These are phyloP conservation scores for Xylaria sp. DNA, from an alignment of 2,329 filamentous ascomycete species.

Conservation along the genomic window DNA sequence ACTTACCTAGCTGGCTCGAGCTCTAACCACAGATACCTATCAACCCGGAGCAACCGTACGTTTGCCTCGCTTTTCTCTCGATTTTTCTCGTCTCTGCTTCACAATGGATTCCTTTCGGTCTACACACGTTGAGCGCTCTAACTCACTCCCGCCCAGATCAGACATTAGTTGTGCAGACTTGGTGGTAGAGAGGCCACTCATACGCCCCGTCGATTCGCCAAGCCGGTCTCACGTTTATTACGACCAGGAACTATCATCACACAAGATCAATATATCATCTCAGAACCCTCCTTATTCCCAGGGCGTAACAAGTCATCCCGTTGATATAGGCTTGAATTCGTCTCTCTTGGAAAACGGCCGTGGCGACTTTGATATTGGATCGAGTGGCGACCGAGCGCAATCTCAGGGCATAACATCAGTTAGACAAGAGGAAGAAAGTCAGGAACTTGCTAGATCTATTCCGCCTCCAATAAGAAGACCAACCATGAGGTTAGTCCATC, in stretches of 20 bases:
- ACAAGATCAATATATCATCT: constrained; percentile 16
- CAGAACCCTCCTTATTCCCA: constrained; percentile 35
- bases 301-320: constrained; percentile 37
- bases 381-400: constrained; percentile 41
- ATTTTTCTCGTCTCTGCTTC: constrained; percentile 41
- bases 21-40: constrained; percentile 10
- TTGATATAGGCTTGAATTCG: constrained; percentile 10
- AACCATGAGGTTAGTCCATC: constrained; percentile 52
- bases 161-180: constrained; percentile 46
- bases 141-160: constrained; percentile 52
- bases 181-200: constrained; percentile 40
- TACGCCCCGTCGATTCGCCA: constrained; percentile 42
- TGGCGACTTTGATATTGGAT: constrained; percentile 44
- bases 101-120: constrained; percentile 46
- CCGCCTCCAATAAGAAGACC: constrained; percentile 38
- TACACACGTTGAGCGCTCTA: constrained; percentile 46
- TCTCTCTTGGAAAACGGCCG: constrained; percentile 21
- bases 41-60: constrained; percentile 37
- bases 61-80: constrained; percentile 44
- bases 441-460: constrained; percentile 42
- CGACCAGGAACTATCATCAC: constrained; percentile 26
- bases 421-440: constrained; percentile 49
- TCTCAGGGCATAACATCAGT: constrained; percentile 42
- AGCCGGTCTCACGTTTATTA: constrained; percentile 32
- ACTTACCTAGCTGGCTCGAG: constrained; percentile 13